phyloP scores from a whole-genome alignment of 768 basidiomycete genomes.

The Lactifluus echinatus region DNA sequence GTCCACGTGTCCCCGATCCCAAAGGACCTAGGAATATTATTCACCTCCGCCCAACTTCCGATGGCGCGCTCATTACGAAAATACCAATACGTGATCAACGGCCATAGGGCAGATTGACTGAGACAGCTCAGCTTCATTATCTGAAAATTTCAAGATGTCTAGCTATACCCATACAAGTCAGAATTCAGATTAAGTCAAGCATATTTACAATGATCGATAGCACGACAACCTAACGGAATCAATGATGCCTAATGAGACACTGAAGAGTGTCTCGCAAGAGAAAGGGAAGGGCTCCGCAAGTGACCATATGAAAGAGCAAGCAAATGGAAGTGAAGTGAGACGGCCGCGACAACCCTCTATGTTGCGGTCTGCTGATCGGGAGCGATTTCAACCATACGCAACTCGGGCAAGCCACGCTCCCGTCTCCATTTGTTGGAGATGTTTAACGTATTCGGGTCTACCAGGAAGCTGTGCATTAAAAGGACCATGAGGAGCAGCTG shows the following conservation, averaged over 20 bases:
- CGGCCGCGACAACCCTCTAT: conserved; percentile 2
- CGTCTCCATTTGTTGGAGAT: conserved; percentile 84
- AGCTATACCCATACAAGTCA: not conserved
- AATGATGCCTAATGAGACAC: conserved; percentile 2
- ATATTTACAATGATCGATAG: conserved; percentile 12
- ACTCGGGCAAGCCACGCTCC: conserved; percentile 69
- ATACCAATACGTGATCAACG: not conserved
- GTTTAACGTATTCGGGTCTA: conserved; percentile 60
- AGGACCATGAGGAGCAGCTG: conserved; percentile 1
- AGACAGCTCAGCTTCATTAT: not conserved
- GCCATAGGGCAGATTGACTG: too few relatives aligned
- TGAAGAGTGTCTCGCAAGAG: not conserved
- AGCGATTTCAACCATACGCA: conserved; percentile 48
- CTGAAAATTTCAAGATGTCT: not conserved
- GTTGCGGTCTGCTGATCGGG: conserved; percentile 14
- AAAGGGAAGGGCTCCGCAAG: not conserved
- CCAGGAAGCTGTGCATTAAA: conserved; percentile 50
- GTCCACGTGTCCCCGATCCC: not conserved
- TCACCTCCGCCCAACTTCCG: not conserved
- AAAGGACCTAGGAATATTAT: not conserved
- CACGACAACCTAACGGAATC: conserved; percentile 1
- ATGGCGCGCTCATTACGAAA: not conserved
- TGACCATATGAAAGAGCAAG: not conserved
- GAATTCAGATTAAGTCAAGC: conserved; percentile 3
- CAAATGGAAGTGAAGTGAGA: not conserved